Percentiles rank a stretch among this genome's conserved stretches.
These are phyloP conservation scores for Setaria italica DNA, from an alignment of 202 grass and related monocot genomes.

Conservation along the genomic window DNA sequence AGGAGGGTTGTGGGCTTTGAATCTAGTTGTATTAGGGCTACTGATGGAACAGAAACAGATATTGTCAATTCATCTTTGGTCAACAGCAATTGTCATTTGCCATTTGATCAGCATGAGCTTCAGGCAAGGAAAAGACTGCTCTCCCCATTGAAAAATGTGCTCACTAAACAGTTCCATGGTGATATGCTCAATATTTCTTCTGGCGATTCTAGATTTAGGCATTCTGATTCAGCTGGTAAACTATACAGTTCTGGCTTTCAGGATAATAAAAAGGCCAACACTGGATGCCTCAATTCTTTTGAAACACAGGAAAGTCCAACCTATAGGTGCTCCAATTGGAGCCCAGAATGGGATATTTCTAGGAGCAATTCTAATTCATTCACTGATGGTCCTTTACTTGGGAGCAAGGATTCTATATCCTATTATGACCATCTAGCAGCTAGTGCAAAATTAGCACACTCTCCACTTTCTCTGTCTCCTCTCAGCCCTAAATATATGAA, in stretches of 20 bases:
- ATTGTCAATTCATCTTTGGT: conserved; percentile 32
- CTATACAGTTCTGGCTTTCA: conserved; percentile 46
- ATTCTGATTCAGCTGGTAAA: conserved; percentile 51
- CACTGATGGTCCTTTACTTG: conserved; percentile 88
- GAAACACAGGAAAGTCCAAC: conserved; percentile 38
- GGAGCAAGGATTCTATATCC: conserved; percentile 51
- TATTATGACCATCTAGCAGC: conserved; percentile 54
- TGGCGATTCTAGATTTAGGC: conserved; percentile 50
- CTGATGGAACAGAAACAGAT: conserved; percentile 36
- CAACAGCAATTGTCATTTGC: conserved; percentile 27
- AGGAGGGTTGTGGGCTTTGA: conserved; percentile 80
- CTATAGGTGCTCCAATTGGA: conserved; percentile 47
- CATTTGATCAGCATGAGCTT: conserved; percentile 47
- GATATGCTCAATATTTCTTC: conserved; percentile 67
- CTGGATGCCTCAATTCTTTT: conserved; percentile 46
- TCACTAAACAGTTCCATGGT: conserved; percentile 68
- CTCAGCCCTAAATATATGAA: conserved; percentile 86
- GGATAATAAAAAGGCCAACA: conserved; percentile 64
- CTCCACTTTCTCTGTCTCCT: conserved; percentile 77
- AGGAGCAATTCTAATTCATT: conserved; percentile 66
- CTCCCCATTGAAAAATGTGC: conserved; percentile 75
- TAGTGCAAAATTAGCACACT: conserved; percentile 65
- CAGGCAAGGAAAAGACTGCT: conserved; percentile 73
- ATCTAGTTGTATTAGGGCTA: conserved; percentile 48
- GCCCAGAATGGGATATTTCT: conserved; percentile 44